Conservation (phyloP, 2,329 filamentous ascomycete genomes). For the Talaromyces islandicus region DNA sequence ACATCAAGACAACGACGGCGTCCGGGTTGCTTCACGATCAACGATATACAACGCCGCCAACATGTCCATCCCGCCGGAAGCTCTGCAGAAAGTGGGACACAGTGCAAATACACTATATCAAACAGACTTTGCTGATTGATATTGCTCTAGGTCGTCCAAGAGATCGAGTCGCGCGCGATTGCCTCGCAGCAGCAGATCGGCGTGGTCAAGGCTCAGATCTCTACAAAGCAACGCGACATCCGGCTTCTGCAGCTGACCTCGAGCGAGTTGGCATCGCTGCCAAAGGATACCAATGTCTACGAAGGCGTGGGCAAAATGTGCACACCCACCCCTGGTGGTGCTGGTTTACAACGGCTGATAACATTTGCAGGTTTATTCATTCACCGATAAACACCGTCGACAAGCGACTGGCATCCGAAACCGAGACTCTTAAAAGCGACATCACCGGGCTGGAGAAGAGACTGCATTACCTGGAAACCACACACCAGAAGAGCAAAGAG, state of each 20-base stretch:
- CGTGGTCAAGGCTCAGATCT: conserved; percentile 77
- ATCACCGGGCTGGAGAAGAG: conserved; percentile 80
- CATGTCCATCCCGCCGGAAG: conserved; percentile 94
- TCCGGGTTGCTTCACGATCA: not conserved
- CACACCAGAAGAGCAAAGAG: conserved; percentile 86
- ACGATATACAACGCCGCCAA: conserved; percentile 20
- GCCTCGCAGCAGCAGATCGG: conserved; percentile 88
- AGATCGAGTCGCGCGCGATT: conserved; percentile 86
- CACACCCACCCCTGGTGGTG: too few species aligned
- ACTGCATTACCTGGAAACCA: conserved; percentile 88
- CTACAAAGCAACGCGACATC: conserved; percentile 78
- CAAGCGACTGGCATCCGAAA: conserved; percentile 68
- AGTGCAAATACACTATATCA: too few species aligned
- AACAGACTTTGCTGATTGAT: not conserved
- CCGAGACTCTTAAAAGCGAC: conserved; percentile 68
- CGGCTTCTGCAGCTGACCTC: conserved; percentile 83
- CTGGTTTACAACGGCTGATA: not conserved
- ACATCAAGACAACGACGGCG: not conserved
- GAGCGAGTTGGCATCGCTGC: conserved; percentile 72
- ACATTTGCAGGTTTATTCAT: conserved; percentile 69
- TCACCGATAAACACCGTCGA: conserved; percentile 68
- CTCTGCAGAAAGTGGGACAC: conserved; percentile 73
- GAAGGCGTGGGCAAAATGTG: conserved; percentile 98
- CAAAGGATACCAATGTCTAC: conserved; percentile 73
- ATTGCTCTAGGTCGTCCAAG: conserved; percentile 70